Evolutionary conservation across 2,329 filamentous ascomycete genomes (phyloP), one percentile per base, ranked within the genome.

Genomic region (Emydomyces testavorans): DNA sequence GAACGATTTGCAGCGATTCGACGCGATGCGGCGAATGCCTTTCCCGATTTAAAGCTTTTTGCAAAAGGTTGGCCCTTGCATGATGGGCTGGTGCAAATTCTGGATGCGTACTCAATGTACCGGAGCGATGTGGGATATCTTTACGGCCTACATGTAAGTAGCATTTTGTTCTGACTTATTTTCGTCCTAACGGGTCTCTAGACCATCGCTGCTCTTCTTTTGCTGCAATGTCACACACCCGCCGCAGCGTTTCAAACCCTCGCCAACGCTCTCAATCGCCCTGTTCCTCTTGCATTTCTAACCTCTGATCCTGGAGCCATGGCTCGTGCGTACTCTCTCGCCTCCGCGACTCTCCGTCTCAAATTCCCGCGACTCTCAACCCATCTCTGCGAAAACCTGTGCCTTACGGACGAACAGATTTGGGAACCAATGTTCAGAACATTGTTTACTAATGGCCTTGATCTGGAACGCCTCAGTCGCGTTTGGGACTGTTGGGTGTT

Each of bases 401-500:
- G 54, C 7, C 58, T 69, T 10, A 61, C 60, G 2, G 61, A 69
- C 28, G 64, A 68, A 48, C 69, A 69, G 62, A 68, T 69, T 52
- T 70, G 77, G 53, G 70, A 73, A 37, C 70, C 72, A 3, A 73
- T 78, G 61, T 73, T 78, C 57, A 68, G 69, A 46, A 72, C 67
- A 3, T 62, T 79, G 13, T 73, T 78, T 54, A 68, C 67, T 13
- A 71, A 72, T 44, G 68, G 72, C 1, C 65, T 77, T 1, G 68
- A 71, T 35, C 60, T 77, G 7, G 75, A 78, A 50, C 67, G 72
- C 28, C 67, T 75, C 8, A 72, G 71, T 40, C 66, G 78, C 2
- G 65, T 80, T 16, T 79, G 77, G 76, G 78, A 81, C 56, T 72
- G 79, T 44, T 78, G 75, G 61, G 71, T 74, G 1, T 76, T 81